These are phyloP conservation scores for Leccinum subfulvum DNA, from an alignment of 1,284 basidiomycete genomes.

Conservation along the genomic window DNA sequence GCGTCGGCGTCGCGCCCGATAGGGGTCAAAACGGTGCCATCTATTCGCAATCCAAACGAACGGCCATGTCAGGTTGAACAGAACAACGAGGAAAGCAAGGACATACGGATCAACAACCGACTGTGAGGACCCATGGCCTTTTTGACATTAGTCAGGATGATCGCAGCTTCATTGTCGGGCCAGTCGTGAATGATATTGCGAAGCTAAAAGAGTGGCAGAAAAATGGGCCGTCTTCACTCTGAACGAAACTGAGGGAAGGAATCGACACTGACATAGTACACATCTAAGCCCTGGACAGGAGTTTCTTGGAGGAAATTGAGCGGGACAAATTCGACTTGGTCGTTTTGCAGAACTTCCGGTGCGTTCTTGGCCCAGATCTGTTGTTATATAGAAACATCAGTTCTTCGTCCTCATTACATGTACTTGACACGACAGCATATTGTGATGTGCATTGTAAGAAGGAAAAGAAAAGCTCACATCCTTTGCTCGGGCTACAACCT, in stretches of 20 bases:
- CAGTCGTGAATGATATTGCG: constrained; percentile 31
- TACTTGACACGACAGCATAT: not conserved
- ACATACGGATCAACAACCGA: constrained; percentile 29
- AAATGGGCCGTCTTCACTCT: not conserved
- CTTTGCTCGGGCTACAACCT: constrained; percentile 37
- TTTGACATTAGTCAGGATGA: constrained; percentile 23
- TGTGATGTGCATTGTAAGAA: not conserved
- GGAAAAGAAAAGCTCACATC: constrained; percentile 4
- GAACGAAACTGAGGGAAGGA: not conserved
- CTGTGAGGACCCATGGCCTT: constrained; percentile 26
- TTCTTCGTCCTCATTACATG: not conserved
- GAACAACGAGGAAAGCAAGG: not conserved
- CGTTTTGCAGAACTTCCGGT: constrained; percentile 35
- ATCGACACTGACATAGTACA: constrained; percentile 41
- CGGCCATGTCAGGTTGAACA: not conserved
- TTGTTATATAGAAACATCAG: constrained; percentile 3
- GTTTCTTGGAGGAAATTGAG: constrained; percentile 46
- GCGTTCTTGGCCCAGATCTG: constrained; percentile 37
- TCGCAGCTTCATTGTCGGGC: constrained; percentile 23
- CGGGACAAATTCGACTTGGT: constrained; percentile 38
- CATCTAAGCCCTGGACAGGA: constrained; percentile 42
- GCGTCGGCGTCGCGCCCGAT: constrained; percentile 8
- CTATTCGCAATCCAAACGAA: constrained; percentile 7
- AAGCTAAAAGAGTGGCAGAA: constrained; percentile 15
- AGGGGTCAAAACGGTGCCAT: constrained; percentile 21